phyloP scores from a whole-genome alignment of 1,139 yeast genomes.

The Candida labiduridarum region DNA sequence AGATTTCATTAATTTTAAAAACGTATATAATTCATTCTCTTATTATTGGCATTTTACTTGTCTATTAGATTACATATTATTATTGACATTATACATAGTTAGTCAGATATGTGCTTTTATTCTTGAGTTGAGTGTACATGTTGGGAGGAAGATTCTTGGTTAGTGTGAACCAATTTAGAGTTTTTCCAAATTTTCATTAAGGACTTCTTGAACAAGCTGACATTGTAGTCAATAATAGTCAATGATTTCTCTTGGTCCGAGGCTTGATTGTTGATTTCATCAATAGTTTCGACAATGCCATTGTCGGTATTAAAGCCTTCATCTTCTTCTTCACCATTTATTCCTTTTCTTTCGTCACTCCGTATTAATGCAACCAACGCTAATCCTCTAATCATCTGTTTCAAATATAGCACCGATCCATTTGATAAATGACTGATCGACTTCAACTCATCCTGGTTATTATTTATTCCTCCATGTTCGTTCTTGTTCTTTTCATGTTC shows the following conservation, averaged over 20 bases:
- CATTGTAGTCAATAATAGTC: constrained; percentile 87
- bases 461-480: constrained; percentile 2
- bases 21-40: neutral
- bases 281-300: constrained; percentile 1
- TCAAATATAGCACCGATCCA: constrained; percentile 79
- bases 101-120: neutral
- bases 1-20: neutral
- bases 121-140: neutral
- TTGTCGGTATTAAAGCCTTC: neutral
- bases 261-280: constrained; percentile 42
- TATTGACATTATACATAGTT: neutral
- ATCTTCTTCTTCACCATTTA: constrained; percentile 23
- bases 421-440: constrained; percentile 78
- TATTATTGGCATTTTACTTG: neutral
- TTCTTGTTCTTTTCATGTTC: constrained; percentile 26
- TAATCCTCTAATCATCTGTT: constrained; percentile 90
- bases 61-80: neutral
- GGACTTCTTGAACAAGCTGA: constrained; percentile 76
- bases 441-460: constrained; percentile 43
- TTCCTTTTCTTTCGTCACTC: constrained; percentile 45
- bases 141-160: constrained; percentile 1
- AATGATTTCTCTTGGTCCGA: constrained; percentile 56
- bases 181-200: constrained; percentile 76
- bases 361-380: constrained; percentile 88
- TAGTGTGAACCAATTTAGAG: constrained; percentile 19